These are phyloP conservation scores for Nymphaea thermarum DNA, from an alignment of 164 flowering plant genomes.

Conservation along the genomic window DNA sequence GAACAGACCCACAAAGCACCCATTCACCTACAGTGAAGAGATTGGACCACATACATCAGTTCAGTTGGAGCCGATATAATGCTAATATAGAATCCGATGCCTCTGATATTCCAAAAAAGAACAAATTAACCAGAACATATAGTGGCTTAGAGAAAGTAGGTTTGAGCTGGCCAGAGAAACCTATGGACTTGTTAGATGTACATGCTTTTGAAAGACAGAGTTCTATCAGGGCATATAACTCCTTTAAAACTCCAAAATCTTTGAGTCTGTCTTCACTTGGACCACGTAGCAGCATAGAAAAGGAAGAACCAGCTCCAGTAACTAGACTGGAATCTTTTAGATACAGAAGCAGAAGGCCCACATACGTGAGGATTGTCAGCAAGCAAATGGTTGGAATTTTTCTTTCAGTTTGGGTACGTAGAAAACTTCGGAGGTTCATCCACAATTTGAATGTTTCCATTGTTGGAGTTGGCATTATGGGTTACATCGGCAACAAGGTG, in stretches of 20 bases:
- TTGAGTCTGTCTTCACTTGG: slow-evolving; percentile 35
- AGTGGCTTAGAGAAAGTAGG: slow-evolving; percentile 73
- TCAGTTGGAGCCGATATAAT: slow-evolving; percentile 18
- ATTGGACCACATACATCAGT: slow-evolving; percentile 35
- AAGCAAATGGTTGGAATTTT: slow-evolving; percentile 98
- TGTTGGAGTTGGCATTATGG: slow-evolving; percentile 98
- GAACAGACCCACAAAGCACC: slow-evolving; percentile 10
- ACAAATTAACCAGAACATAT: slow-evolving; percentile 34
- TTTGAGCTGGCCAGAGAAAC: slow-evolving; percentile 90
- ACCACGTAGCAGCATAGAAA: slow-evolving; percentile 21
- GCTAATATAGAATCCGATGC: slow-evolving; percentile 17
- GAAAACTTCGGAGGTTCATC: slow-evolving; percentile 74
- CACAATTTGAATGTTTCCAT: slow-evolving; percentile 76
- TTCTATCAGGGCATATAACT: slow-evolving; percentile 42
- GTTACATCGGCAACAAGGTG: slow-evolving; percentile 96
- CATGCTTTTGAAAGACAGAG: slow-evolving; percentile 41
- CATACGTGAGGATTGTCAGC: slow-evolving; percentile 78
- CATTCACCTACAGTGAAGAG: slow-evolving; percentile 34
- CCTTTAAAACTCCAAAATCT: slow-evolving; percentile 51
- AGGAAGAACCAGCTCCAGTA: slow-evolving; percentile 31
- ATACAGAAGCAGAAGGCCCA: slow-evolving; percentile 47
- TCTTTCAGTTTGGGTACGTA: slow-evolving; percentile 83
- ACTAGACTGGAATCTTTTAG: slow-evolving; percentile 57
- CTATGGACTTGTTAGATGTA: slow-evolving; percentile 49
- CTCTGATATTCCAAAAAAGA: slow-evolving; percentile 9